Percentiles rank a stretch among this genome's conserved stretches.
phyloP scores from a whole-genome alignment of 2,329 filamentous ascomycete genomes.

The Colletotrichum eremochloae region DNA sequence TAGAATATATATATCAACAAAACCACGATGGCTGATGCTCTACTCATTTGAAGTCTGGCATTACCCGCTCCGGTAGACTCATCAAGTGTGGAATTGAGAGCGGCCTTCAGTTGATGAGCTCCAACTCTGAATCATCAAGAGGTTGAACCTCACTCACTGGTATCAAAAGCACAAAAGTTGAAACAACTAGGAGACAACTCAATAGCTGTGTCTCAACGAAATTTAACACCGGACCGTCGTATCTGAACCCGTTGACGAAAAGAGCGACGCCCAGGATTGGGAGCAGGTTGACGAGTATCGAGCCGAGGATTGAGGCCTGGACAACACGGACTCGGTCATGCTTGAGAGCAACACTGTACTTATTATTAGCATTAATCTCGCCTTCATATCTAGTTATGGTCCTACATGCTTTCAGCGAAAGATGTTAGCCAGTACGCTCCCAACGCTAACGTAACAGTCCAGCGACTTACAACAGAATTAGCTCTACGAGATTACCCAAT shows the following conservation, averaged over 20 bases:
- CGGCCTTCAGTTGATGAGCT: slow-evolving; percentile 49
- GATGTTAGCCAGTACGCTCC: slow-evolving; percentile 18
- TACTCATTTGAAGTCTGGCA: slow-evolving; percentile 79
- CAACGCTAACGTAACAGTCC: slow-evolving; percentile 17
- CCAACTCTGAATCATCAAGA: not conserved
- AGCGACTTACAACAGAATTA: slow-evolving; percentile 68
- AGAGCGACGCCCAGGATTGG: slow-evolving; percentile 84
- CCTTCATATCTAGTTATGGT: not conserved
- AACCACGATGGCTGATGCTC: slow-evolving; percentile 81
- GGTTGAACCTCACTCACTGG: slow-evolving; percentile 47
- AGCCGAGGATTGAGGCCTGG: slow-evolving; percentile 81
- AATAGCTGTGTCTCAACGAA: slow-evolving; percentile 52
- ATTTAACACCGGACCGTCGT: slow-evolving; percentile 68
- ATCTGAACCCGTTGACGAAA: slow-evolving; percentile 75
- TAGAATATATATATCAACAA: slow-evolving; percentile 80
- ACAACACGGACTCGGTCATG: slow-evolving; percentile 80
- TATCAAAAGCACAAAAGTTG: slow-evolving; percentile 55
- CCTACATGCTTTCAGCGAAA: slow-evolving; percentile 52
- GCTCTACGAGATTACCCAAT: slow-evolving; percentile 72
- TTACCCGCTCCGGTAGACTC: slow-evolving; percentile 66
- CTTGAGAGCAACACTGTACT: slow-evolving; percentile 61
- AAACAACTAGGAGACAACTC: slow-evolving; percentile 54
- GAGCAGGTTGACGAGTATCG: slow-evolving; percentile 81
- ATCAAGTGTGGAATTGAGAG: slow-evolving; percentile 66
- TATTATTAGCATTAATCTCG: slow-evolving; percentile 42